Evolutionary conservation across 257 asterid species (phyloP), one percentile per base, ranked within the genome.

Genomic region (Forsythia viridissima): DNA sequence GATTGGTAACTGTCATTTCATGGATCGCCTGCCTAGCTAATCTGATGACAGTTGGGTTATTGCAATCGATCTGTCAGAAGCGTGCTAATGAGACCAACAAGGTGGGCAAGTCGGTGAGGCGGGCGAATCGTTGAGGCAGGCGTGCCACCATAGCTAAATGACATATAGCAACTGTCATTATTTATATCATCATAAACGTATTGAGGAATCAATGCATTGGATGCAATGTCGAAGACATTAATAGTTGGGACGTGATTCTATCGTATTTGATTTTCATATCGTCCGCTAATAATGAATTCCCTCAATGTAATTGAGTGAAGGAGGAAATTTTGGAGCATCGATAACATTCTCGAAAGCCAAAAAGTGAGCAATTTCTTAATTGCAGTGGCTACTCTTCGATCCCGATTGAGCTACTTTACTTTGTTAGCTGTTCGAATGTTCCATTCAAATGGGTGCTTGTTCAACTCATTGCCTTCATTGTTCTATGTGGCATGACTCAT

Each of bases 401-500:
- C 80, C 99, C 99, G 0, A 78, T 95, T 46, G 99, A 95, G 96
- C 90, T 95, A 12, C 91, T 95, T 41, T 95, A 92, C 85, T 95
- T 95, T 70, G 86, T 93, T 21, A 92, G 94, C 84, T 92, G 93
- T 86, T 86, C 97, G 9, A 88, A 83, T 42, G 70, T 95, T 48
- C 99, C 99, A 3, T 92, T 92, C 76, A 95, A 93, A 88, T 92
- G 94, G 99, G 97, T 95, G 76, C 93, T 93, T 9, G 86, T 92
- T 66, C 86, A 90, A 86, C 93, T 95, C 87, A 89, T 90, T 30
- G 90, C 92, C 11, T 95, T 95, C 91, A 95, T 95, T 36, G 90
- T 93, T n/a, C 89, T 95, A 9, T 95, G 98, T 77, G 99, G 99
- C 6, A 88, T 95, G 98, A 95, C 99, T 39, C 99, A 95, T 89